Conservation (phyloP, 495 filamentous ascomycete species). For the Acidiella bohemica region DNA sequence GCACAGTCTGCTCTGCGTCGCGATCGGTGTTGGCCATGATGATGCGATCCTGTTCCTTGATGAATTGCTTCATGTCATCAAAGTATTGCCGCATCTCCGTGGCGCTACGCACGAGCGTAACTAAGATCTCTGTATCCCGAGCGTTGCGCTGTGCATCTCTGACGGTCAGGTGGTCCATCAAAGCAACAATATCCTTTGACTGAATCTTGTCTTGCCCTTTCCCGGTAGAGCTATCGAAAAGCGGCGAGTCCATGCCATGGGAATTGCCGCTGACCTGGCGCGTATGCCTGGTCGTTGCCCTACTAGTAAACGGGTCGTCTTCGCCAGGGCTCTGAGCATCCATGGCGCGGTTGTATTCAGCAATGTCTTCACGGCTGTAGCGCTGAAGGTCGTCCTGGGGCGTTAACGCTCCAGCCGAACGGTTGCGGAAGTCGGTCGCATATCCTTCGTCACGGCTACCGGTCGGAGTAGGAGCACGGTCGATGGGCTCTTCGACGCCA, state of each 20-base stretch:
- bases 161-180: slow-evolving; percentile 98
- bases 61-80: slow-evolving; percentile 87
- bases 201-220: slow-evolving; percentile 84
- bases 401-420: slow-evolving; percentile 41
- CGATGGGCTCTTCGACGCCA: slow-evolving; percentile 4
- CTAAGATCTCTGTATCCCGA: slow-evolving; percentile 88
- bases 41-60: slow-evolving; percentile 71
- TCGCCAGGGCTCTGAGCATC: slow-evolving; percentile 42
- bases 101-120: slow-evolving; percentile 84
- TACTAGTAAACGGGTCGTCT: slow-evolving; percentile 35
- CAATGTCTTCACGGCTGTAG: slow-evolving; percentile 33
- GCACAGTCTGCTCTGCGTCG: slow-evolving; percentile 70
- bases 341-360: slow-evolving; percentile 27
- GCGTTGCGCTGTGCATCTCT: slow-evolving; percentile 94
- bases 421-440: slow-evolving; percentile 23
- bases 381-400: slow-evolving; percentile 39
- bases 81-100: slow-evolving; percentile 97
- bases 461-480: slow-evolving; percentile 12
- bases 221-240: slow-evolving; percentile 86
- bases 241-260: slow-evolving; percentile 71
- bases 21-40: slow-evolving; percentile 73
- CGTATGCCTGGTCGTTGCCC: slow-evolving; percentile 37
- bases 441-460: slow-evolving; percentile 18
- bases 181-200: slow-evolving; percentile 88
- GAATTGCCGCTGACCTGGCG: slow-evolving; percentile 80